These are phyloP conservation scores for Diospyros lotus DNA, from an alignment of 148 eudicot species.

Conservation along the genomic window DNA sequence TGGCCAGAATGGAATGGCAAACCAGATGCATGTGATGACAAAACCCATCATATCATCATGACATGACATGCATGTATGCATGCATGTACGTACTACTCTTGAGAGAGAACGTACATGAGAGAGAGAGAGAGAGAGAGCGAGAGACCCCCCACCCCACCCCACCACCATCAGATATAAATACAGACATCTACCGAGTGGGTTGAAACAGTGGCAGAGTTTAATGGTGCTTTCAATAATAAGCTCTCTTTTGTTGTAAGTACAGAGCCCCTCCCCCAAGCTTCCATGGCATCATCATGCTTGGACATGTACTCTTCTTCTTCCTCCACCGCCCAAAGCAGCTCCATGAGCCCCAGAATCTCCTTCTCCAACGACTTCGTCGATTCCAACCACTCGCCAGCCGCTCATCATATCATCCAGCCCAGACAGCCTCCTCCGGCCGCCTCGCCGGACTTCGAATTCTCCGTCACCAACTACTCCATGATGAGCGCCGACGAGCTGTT, in stretches of 20 bases:
- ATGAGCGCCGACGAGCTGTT: slow-evolving; percentile 74
- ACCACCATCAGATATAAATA: slow-evolving; percentile 29
- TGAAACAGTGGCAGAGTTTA: background rate
- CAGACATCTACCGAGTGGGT: slow-evolving; percentile 8
- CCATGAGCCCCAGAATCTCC: slow-evolving; percentile 85
- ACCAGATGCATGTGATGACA: slow-evolving; percentile 14
- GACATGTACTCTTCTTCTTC: slow-evolving; percentile 41
- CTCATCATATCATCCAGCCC: slow-evolving; percentile 10
- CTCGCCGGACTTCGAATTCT: slow-evolving; percentile 77
- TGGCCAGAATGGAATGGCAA: slow-evolving; percentile 2
- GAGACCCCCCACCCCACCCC: background rate
- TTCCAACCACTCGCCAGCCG: slow-evolving; percentile 23
- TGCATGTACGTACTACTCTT: background rate
- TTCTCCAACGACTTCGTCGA: slow-evolving; percentile 91
- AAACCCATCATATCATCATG: slow-evolving; percentile 21
- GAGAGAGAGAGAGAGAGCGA: background rate
- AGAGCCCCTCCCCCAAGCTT: background rate
- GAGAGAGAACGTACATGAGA: too few relatives aligned
- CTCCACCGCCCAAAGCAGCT: slow-evolving; percentile 27
- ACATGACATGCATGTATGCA: slow-evolving; percentile 19
- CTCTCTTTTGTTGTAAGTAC: background rate
- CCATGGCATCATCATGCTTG: slow-evolving; percentile 46
- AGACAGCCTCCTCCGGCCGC: slow-evolving; percentile 28
- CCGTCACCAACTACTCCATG: slow-evolving; percentile 47
- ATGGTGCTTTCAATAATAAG: background rate